A percentile compares a stretch with the other conserved stretches of the same genome.
phyloP scores from a whole-genome alignment of 202 grass and related monocot genomes.

The Digitaria exilis region DNA sequence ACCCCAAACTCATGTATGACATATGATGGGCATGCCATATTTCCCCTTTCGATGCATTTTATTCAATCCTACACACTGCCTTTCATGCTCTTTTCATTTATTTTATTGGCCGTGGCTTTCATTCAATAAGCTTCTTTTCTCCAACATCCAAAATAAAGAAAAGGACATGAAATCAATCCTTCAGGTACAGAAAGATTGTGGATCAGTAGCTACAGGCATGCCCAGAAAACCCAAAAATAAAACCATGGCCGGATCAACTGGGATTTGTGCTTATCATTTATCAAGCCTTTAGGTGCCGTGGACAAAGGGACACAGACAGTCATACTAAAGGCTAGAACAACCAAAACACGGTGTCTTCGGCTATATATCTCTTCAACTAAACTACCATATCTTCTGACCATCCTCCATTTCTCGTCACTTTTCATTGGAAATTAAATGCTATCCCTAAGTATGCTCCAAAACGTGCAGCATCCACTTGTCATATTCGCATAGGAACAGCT shows the following conservation, averaged over 20 bases:
- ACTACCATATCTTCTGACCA: not conserved
- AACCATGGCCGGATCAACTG: too few relatives aligned
- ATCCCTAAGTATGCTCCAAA: not conserved
- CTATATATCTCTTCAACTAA: too few relatives aligned
- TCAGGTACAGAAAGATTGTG: too few relatives aligned
- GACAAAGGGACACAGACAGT: too few relatives aligned
- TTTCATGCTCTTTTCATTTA: not conserved
- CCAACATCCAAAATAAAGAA: not conserved
- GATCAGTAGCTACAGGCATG: too few relatives aligned
- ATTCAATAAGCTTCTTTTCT: not conserved
- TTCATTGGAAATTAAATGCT: constrained; percentile 13
- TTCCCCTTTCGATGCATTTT: not conserved
- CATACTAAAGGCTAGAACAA: too few relatives aligned
- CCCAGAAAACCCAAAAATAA: too few relatives aligned
- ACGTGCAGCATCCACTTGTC: constrained; percentile 20
- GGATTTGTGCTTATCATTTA: too few relatives aligned
- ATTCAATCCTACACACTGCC: not conserved
- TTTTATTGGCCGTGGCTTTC: not conserved
- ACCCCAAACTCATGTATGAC: not conserved
- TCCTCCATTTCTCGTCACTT: not conserved
- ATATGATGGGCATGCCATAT: not conserved
- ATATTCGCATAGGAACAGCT: constrained; percentile 4
- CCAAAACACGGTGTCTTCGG: too few relatives aligned
- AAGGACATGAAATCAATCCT: too few relatives aligned
- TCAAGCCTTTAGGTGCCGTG: too few relatives aligned